Evolutionary conservation across 1,284 basidiomycete genomes (phyloP).

Genomic region (Cutaneotrichosporon mucoides): DNA sequence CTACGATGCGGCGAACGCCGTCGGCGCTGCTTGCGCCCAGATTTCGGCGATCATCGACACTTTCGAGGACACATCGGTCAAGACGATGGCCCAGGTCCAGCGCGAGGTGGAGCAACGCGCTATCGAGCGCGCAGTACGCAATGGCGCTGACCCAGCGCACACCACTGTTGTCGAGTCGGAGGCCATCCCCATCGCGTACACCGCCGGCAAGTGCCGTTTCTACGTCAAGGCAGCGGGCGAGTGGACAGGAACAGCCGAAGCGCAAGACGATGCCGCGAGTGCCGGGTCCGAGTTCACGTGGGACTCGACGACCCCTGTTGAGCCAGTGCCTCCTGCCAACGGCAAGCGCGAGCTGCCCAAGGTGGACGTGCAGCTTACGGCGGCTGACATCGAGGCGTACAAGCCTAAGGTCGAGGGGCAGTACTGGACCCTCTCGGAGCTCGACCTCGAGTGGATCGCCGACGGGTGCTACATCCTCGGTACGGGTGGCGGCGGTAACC

Average conservation of each 20-base stretch:
- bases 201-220: constrained; percentile 36
- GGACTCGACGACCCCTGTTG: constrained; percentile 2
- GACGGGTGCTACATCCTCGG: constrained; percentile 43
- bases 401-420: constrained; percentile 25
- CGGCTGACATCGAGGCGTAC: constrained; percentile 25
- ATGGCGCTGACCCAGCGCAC: constrained; percentile 52
- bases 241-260: constrained; percentile 26
- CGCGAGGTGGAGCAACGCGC: constrained; percentile 51
- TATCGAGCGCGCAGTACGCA: constrained; percentile 51
- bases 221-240: constrained; percentile 44
- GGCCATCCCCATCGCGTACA: constrained; percentile 40
- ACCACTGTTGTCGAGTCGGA: constrained; percentile 55
- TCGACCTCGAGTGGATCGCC: constrained; percentile 40
- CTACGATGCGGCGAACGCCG: constrained; percentile 58
- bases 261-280: not conserved
- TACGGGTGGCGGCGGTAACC: constrained; percentile 39
- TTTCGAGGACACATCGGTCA: constrained; percentile 28
- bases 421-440: constrained; percentile 36
- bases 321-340: constrained; percentile 6
- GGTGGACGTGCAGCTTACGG: constrained; percentile 1
- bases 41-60: constrained; percentile 39
- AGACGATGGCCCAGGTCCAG: constrained; percentile 32
- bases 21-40: constrained; percentile 50
- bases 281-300: not conserved
- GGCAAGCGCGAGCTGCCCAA: constrained; percentile 6